Percentiles rank a stretch among this genome's conserved stretches.
These are phyloP conservation scores for Priceomyces melissophilus DNA, from an alignment of 805 yeast genomes.

Conservation along the genomic window DNA sequence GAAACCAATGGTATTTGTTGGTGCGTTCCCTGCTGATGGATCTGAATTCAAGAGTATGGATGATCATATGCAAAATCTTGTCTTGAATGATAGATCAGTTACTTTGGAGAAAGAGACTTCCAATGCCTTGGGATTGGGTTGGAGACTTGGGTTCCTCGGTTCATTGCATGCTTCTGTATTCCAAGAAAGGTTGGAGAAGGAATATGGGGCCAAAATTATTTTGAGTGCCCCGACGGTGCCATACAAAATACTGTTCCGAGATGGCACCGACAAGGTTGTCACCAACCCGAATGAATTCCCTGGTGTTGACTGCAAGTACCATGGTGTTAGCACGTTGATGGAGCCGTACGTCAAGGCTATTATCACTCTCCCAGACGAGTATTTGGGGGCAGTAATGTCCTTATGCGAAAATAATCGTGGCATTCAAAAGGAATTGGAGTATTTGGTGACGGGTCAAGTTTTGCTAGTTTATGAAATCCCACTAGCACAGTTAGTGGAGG, in stretches of 20 bases:
- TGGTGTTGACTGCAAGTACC: conserved; percentile 44
- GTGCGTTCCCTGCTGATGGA: conserved; percentile 97
- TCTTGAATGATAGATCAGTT: conserved; percentile 89
- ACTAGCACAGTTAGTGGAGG: conserved; percentile 86
- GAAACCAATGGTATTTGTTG: conserved; percentile 97
- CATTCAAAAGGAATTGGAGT: conserved; percentile 72
- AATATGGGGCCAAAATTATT: conserved; percentile 88
- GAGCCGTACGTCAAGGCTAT: conserved; percentile 91
- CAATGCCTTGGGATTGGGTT: conserved; percentile 92
- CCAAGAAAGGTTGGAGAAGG: conserved; percentile 86
- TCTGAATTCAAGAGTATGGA: conserved; percentile 84
- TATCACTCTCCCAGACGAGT: conserved; percentile 89
- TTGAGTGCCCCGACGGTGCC: conserved; percentile 97
- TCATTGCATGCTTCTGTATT: conserved; percentile 94
- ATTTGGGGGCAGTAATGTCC: conserved; percentile 80
- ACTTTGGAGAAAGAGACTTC: conserved; percentile 87
- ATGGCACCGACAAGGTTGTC: conserved; percentile 62
- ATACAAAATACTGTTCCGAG: conserved; percentile 65
- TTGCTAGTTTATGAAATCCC: conserved; percentile 78
- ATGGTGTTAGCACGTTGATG: conserved; percentile 49
- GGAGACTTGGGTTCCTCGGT: conserved; percentile 95
- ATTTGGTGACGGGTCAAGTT: conserved; percentile 76
- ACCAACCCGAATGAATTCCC: conserved; percentile 96
- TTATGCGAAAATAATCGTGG: conserved; percentile 86
- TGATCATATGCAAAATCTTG: conserved; percentile 84